These are phyloP conservation scores for Rhodotorula glutinis DNA, from an alignment of 1,284 basidiomycete genomes.

Conservation along the genomic window DNA sequence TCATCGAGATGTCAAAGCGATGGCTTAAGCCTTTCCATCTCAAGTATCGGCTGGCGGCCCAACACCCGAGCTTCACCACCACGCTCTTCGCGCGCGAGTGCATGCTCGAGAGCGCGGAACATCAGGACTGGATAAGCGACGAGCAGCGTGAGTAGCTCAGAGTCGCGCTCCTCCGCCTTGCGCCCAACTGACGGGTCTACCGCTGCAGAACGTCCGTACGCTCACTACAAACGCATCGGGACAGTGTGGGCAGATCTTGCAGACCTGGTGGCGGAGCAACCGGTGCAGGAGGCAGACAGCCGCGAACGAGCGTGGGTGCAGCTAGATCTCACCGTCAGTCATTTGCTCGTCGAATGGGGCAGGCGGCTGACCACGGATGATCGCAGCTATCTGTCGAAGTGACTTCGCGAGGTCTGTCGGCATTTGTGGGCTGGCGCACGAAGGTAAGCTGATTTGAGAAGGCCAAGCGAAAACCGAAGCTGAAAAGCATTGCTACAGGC, in stretches of 20 bases:
- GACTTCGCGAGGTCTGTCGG: too few relatives aligned
- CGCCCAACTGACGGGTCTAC: too few relatives aligned
- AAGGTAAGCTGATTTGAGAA: too few relatives aligned
- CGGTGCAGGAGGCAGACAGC: not conserved
- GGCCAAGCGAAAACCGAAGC: too few relatives aligned
- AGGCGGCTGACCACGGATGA: not conserved
- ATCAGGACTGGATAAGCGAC: not conserved
- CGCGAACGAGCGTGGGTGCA: slow-evolving; percentile 5
- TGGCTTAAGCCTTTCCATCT: slow-evolving; percentile 8
- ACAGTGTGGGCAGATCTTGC: slow-evolving; percentile 1
- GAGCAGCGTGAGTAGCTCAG: not conserved
- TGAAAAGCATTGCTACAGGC: too few relatives aligned
- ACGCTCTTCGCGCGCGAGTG: not conserved
- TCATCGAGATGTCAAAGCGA: not conserved
- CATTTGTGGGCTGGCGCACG: too few relatives aligned
- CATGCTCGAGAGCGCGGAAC: not conserved
- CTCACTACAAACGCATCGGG: not conserved
- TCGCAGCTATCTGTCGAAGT: not conserved
- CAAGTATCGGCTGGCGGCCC: not conserved
- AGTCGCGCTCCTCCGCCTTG: not conserved
- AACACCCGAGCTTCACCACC: not conserved
- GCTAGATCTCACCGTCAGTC: slow-evolving; percentile 3
- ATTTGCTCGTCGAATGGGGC: not conserved
- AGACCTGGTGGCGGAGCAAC: not conserved
- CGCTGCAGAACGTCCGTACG: not conserved